These are phyloP conservation scores for Platanus orientalis DNA, from an alignment of 164 flowering plant genomes.

Conservation along the genomic window DNA sequence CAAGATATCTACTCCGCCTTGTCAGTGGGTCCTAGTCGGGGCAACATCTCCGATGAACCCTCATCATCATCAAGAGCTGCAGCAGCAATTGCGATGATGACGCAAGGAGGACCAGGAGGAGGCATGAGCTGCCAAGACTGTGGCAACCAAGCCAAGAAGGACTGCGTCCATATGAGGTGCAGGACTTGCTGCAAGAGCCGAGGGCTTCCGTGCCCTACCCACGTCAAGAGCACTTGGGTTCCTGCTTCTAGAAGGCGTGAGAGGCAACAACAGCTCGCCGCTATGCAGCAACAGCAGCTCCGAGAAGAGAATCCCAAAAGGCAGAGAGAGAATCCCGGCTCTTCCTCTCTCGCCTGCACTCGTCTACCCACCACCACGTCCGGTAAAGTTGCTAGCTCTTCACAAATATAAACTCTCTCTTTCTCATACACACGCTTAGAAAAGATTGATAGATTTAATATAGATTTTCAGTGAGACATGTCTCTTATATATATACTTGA, in stretches of 20 bases:
- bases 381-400: slow-evolving; percentile 26
- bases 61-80: slow-evolving; percentile 20
- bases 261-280: slow-evolving; percentile 29
- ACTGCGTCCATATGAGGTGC: slow-evolving; percentile 58
- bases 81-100: slow-evolving; percentile 30
- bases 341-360: slow-evolving; percentile 40
- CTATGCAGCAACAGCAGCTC: slow-evolving; percentile 24
- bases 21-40: slow-evolving; percentile 11
- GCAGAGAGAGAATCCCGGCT: slow-evolving; percentile 43
- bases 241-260: slow-evolving; percentile 67
- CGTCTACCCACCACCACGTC: slow-evolving; percentile 38
- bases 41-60: slow-evolving; percentile 23
- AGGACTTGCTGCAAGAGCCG: slow-evolving; percentile 71
- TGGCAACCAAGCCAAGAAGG: slow-evolving; percentile 81
- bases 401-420: background rate
- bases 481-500: too few species aligned
- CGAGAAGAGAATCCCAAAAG: slow-evolving; percentile 38
- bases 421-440: background rate
- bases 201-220: slow-evolving; percentile 67
- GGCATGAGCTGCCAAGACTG: slow-evolving; percentile 66
- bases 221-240: slow-evolving; percentile 76
- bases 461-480: background rate
- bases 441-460: background rate
- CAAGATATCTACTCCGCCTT: slow-evolving; percentile 15
- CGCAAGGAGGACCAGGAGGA: slow-evolving; percentile 25